Base-by-base conservation (phyloP, 768 basidiomycete genomes). In the Candolleomyces aberdarensis region DNA sequence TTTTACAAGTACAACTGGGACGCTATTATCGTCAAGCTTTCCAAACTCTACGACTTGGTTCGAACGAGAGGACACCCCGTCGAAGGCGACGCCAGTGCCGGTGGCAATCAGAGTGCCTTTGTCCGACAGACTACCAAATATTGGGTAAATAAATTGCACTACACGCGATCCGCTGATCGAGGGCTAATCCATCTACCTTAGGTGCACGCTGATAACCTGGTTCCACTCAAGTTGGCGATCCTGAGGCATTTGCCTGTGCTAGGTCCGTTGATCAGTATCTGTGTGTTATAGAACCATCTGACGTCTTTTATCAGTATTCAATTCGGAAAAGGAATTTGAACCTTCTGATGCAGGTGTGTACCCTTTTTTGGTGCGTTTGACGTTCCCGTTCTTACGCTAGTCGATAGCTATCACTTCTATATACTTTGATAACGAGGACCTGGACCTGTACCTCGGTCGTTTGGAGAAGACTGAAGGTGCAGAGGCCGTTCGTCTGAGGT, bases 51-150 rank as follows among this genome's bases (percentile, higher is more conserved):
- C 70, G 90, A 98, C 72, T 88, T 98, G 40, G 95, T 98, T 17
- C 87, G 96, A 53, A 98, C 96, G 0, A 81, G 97, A 57, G 97
- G 97, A 0, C 92, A 98, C 69, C 97, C 97, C 10, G 89, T 94
- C 1, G 85, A 90, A 60, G 97, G 97, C 22, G 97, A 99, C 70
- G 85, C 95, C 1, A 89, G 88, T 66, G 97, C 97, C 0, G 97
- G 97, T 31, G 96, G 96, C 1, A 91, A 76, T 65, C 97, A 99
- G 78, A 97, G 92, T 65, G 97, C 96, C 1, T 99, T 99, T 69
- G 92, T 98, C n/a, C 77, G 97, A 44, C 95, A 97, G 74, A 99
- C 97, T 39, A 98, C 97, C 11, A 99, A 99, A 72, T 99, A 99
- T 69, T 99, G 97, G 97, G 96, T 92, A 70, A 56, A 73, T 67